Evolutionary conservation across 1,139 yeast genomes (phyloP), one percentile per base, ranked within the genome.

Genomic region (Saccharomyces hybrid): DNA sequence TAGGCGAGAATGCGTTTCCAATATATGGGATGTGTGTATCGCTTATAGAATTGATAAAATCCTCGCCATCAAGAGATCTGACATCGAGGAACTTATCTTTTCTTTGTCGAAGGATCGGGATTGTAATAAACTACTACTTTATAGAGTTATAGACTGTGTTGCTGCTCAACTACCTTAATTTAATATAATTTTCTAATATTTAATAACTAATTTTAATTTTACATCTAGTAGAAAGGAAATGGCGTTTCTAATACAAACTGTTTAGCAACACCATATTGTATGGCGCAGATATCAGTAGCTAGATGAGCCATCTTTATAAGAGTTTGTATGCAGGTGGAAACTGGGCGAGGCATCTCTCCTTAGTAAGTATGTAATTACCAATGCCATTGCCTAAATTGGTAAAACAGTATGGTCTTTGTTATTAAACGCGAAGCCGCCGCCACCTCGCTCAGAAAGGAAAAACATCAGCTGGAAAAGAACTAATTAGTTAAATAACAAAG

Each of bases 71-170:
- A 49, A 52, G 4, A 49, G 52, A 25, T 44, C 46, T 1, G 69
- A 67, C 52, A 49, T 63, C 2, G 26, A 31, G 1, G 41, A 44
- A 6, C 54, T 59, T 49, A 54, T 66, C 5, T 59, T 59, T 4
- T 52, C 57, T 5, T 31, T 65, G 2, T 58, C 61, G 26, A 32
- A 48, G 4, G 62, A 65, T 28, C 61, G 56, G 47, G 41, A 50
- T 7, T 62, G 62, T 50, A 63, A 62, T 47, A 59, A 59, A 50
- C 25, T 61, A 6, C 47, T 64, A 8, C 4, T 57, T 6, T 59
- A 58, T 49, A 58, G 53, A 34, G 27, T 60, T 3, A 13, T 61
- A 4, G 66, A 63, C 49, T 57, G 62, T 41, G n/a, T 57, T 4
- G 25, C 61, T 23, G 65, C 66, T n/a, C 56, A 60, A 50, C 27